Conservation (phyloP, 2,329 filamentous ascomycete genomes). For the Colletotrichum scovillei region DNA sequence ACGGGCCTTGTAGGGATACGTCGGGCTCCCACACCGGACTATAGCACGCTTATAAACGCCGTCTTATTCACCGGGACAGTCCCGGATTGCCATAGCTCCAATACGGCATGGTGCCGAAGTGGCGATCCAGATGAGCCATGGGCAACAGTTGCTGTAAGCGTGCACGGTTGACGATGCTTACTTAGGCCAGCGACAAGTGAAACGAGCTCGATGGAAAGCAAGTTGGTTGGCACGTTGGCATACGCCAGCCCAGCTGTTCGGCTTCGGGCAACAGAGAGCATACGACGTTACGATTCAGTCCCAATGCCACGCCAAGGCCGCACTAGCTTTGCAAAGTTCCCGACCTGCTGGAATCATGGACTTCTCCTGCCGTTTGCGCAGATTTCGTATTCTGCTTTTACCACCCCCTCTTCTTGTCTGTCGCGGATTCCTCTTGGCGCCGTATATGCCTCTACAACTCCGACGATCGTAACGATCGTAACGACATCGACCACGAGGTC, state of each 20-base stretch:
- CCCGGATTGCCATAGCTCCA: constrained; percentile 16
- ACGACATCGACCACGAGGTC: constrained; percentile 9
- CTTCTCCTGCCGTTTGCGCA: constrained; percentile 8
- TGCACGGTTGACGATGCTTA: constrained; percentile 18
- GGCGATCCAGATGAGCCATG: constrained; percentile 26
- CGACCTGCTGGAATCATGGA: constrained; percentile 8
- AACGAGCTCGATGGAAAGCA: constrained; percentile 9
- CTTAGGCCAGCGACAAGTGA: constrained; percentile 17
- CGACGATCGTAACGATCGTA: background rate
- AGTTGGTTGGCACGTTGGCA: constrained; percentile 16
- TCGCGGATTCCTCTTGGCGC: constrained; percentile 20
- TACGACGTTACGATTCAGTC: constrained; percentile 16
- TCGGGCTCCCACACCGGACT: constrained; percentile 7
- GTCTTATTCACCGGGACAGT: constrained; percentile 8
- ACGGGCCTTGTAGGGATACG: background rate
- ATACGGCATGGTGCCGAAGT: constrained; percentile 19
- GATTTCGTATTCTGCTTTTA: background rate
- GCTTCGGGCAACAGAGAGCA: background rate
- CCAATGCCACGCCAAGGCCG: constrained; percentile 6
- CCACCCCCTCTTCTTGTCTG: constrained; percentile 25
- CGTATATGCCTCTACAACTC: background rate
- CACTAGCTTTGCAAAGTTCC: constrained; percentile 1
- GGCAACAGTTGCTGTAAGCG: constrained; percentile 13
- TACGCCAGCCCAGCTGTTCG: constrained; percentile 13
- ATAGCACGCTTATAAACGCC: constrained; percentile 5